Percentiles rank a stretch among this genome's conserved stretches.
Evolutionary conservation across 805 yeast species (phyloP).

Genomic region (Metschnikowia amazonensis): DNA sequence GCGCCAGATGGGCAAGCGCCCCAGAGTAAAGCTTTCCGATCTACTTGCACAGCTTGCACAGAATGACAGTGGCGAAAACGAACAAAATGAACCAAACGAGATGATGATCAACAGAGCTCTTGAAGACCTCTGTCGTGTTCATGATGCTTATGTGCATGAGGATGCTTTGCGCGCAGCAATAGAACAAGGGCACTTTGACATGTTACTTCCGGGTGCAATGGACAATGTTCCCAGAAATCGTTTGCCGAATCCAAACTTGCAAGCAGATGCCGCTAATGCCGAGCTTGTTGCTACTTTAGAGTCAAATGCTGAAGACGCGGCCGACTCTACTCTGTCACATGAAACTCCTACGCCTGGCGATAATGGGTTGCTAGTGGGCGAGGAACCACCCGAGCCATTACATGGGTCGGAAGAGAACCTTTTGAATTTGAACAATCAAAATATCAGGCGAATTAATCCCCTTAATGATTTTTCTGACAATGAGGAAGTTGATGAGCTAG

Average conservation of each 20-base stretch:
- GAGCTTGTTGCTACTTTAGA: too few species aligned
- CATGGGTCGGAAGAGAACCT: neutral
- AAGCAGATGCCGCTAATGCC: neutral
- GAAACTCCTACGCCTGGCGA: neutral
- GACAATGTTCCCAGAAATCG: neutral
- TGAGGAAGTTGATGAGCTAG: constrained; percentile 18
- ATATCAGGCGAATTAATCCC: neutral
- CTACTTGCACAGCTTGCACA: constrained; percentile 24
- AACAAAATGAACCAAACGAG: neutral
- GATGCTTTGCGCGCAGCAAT: constrained; percentile 14
- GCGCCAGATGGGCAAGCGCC: constrained; percentile 57
- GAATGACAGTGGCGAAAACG: neutral
- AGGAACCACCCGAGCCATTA: neutral
- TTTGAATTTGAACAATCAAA: neutral
- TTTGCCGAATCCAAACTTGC: neutral
- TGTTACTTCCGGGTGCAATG: constrained; percentile 2
- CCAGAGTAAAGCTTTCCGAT: constrained; percentile 38
- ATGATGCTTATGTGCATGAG: constrained; percentile 8
- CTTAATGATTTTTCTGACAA: constrained; percentile 7
- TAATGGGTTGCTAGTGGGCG: neutral
- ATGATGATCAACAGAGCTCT: constrained; percentile 15
- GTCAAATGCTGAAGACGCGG: neutral
- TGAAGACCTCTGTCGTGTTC: constrained; percentile 15
- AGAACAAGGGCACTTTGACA: constrained; percentile 11
- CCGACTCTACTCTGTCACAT: neutral